A percentile compares a stretch with the other conserved stretches of the same genome.
Evolutionary conservation across 345 rosid species (phyloP).

Genomic region (Brassica incana): DNA sequence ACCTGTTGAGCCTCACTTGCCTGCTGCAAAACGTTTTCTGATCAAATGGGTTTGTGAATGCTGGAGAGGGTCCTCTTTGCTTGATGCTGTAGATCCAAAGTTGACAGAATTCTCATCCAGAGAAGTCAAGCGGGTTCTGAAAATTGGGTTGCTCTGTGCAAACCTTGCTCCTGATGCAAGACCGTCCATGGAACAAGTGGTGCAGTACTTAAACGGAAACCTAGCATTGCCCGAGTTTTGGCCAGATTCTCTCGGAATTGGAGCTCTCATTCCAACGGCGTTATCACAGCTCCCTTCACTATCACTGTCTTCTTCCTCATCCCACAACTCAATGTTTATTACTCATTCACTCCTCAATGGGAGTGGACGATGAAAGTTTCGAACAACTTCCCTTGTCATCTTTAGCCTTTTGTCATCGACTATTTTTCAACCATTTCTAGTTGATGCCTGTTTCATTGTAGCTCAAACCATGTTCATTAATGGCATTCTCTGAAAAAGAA

Average conservation of each 20-base stretch:
- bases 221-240: constrained; percentile 34
- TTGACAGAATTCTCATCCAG: constrained; percentile 29
- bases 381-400: not conserved
- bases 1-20: constrained; percentile 59
- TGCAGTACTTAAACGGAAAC: constrained; percentile 40
- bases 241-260: constrained; percentile 33
- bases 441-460: not conserved
- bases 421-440: not conserved
- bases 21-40: constrained; percentile 32
- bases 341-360: constrained; percentile 33
- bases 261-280: constrained; percentile 27
- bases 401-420: not conserved
- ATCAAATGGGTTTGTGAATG: constrained; percentile 42
- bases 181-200: constrained; percentile 50
- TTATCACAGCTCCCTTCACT: constrained; percentile 21
- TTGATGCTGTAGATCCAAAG: constrained; percentile 44
- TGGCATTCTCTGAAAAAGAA: not conserved
- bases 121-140: constrained; percentile 52
- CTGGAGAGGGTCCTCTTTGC: constrained; percentile 39
- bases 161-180: constrained; percentile 37
- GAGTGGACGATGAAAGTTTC: constrained; percentile 36
- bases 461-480: not conserved
- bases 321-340: constrained; percentile 35
- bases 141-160: constrained; percentile 48
- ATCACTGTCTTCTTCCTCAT: constrained; percentile 25